Evolutionary conservation across 2,329 filamentous ascomycete genomes (phyloP).

Genomic region (Paecilomyces sp.): DNA sequence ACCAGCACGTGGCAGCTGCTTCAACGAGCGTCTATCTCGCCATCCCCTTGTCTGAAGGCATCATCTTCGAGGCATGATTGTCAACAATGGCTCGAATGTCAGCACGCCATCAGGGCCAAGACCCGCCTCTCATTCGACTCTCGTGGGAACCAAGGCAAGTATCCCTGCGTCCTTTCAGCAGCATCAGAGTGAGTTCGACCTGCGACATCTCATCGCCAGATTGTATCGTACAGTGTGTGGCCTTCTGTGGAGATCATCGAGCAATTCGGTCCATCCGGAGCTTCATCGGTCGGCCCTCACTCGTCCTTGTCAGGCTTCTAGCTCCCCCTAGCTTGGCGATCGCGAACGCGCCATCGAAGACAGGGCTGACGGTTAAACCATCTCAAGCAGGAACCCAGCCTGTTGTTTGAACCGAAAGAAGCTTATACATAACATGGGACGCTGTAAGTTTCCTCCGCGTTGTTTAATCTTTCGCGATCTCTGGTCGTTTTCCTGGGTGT

Average conservation of each 20-base stretch:
- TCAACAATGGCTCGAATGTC: conserved; percentile 2
- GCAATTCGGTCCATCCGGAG: background rate
- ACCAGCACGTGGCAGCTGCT: background rate
- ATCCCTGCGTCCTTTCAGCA: background rate
- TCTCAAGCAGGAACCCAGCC: background rate
- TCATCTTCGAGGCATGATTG: conserved; percentile 4
- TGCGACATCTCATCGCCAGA: background rate
- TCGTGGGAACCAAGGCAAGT: conserved; percentile 8
- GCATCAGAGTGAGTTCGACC: background rate
- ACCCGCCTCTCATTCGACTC: conserved; percentile 7
- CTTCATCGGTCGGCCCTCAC: background rate
- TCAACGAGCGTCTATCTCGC: conserved; percentile 4
- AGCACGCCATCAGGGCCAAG: background rate
- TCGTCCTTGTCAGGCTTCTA: background rate
- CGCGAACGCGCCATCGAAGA: background rate
- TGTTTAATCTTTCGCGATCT: background rate
- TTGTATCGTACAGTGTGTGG: background rate
- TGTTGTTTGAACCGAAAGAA: background rate
- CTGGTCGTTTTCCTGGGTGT: background rate
- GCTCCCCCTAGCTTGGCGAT: background rate
- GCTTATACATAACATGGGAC: background rate
- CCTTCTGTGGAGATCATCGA: background rate
- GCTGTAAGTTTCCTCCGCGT: background rate
- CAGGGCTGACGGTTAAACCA: background rate
- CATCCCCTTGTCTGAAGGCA: conserved; percentile 8